These are phyloP conservation scores for Cinnamomum chago DNA, from an alignment of 164 flowering plant genomes.

Conservation along the genomic window DNA sequence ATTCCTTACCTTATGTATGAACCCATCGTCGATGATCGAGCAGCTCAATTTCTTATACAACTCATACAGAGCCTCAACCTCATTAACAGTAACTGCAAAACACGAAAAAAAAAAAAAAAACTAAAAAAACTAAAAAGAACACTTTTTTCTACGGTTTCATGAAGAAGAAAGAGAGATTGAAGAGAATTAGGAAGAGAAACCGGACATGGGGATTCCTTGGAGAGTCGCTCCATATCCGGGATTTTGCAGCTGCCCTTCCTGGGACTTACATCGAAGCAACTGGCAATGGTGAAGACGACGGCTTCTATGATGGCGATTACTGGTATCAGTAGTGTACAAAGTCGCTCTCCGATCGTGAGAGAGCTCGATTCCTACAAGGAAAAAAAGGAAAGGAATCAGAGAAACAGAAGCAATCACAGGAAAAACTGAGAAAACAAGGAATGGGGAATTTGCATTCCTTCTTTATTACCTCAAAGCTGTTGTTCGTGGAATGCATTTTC, in stretches of 20 bases:
- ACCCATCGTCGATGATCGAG: slow-evolving; percentile 61
- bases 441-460: too few relatives aligned
- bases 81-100: slow-evolving; percentile 61
- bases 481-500: too few relatives aligned
- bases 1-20: slow-evolving; percentile 36
- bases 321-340: slow-evolving; percentile 38
- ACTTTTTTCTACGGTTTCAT: neutral
- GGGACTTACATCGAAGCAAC: slow-evolving; percentile 29
- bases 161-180: neutral
- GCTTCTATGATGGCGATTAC: slow-evolving; percentile 25
- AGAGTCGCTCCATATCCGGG: slow-evolving; percentile 28
- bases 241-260: slow-evolving; percentile 3
- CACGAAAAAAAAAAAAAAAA: neutral
- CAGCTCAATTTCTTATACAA: slow-evolving; percentile 67
- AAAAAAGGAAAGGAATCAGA: too few relatives aligned
- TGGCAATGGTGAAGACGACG: slow-evolving; percentile 20
- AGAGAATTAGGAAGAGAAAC: neutral
- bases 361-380: slow-evolving; percentile 14
- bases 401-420: too few relatives aligned
- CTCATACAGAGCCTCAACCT: slow-evolving; percentile 66
- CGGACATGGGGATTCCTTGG: slow-evolving; percentile 35
- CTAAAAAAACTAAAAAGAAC: neutral
- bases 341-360: slow-evolving; percentile 26
- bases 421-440: too few relatives aligned
- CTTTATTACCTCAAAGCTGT: too few relatives aligned